Conservation (phyloP, 106 monocot genomes). For the Vanilla planifolia region DNA sequence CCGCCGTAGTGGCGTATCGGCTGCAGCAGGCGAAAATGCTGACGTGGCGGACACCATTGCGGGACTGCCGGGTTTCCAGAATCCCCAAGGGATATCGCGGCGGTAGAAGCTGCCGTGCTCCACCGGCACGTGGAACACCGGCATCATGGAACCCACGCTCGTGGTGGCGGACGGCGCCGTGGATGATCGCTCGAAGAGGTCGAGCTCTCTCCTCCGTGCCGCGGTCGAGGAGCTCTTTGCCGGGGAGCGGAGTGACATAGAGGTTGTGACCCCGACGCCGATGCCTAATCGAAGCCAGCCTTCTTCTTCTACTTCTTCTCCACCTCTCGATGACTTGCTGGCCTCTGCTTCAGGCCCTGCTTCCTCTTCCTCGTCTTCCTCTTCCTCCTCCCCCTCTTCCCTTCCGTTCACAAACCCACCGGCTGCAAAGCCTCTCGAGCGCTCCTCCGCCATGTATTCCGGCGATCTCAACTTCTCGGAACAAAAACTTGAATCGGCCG, state of each 20-base stretch:
- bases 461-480: neutral
- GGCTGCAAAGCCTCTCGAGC: neutral
- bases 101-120: slow-evolving; percentile 4
- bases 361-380: slow-evolving; percentile 3
- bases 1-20: neutral
- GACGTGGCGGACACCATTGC: neutral
- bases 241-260: neutral
- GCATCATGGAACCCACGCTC: neutral
- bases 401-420: slow-evolving; percentile 29
- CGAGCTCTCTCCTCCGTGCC: slow-evolving; percentile 13
- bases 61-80: neutral
- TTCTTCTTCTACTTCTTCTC: neutral
- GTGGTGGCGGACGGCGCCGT: neutral
- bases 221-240: neutral
- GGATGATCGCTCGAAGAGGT: slow-evolving; percentile 20
- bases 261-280: neutral
- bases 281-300: slow-evolving; percentile 47
- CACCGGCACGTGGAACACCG: neutral
- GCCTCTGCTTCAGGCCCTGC: neutral
- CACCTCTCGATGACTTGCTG: slow-evolving; percentile 10
- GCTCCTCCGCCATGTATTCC: neutral
- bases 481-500: neutral
- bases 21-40: neutral
- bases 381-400: slow-evolving; percentile 1
- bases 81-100: slow-evolving; percentile 9